Percentiles rank a stretch among this genome's conserved stretches.
Evolutionary conservation across 768 basidiomycete species (phyloP).

Genomic region (Tulasnella sp.): DNA sequence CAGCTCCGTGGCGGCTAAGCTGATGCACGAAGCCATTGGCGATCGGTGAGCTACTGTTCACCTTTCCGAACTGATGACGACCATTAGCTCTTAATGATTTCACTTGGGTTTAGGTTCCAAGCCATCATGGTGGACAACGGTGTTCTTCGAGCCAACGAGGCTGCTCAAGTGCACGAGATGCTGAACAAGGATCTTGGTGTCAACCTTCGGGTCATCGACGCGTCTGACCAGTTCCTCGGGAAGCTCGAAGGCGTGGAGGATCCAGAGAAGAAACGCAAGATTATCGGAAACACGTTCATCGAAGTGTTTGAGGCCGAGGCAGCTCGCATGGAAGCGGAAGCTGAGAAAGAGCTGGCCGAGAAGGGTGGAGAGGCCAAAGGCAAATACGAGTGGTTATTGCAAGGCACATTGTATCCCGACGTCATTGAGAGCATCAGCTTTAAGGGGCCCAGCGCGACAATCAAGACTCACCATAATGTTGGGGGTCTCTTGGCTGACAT

Average conservation of each 20-base stretch:
- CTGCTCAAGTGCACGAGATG: conserved; percentile 83
- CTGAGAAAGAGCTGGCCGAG: conserved; percentile 58
- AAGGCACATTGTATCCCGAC: conserved; percentile 97
- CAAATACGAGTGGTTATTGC: conserved; percentile 90
- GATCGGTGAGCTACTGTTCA: conserved; percentile 49
- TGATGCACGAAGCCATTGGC: conserved; percentile 99
- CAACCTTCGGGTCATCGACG: conserved; percentile 91
- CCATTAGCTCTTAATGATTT: background rate
- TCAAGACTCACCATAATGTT: conserved; percentile 99
- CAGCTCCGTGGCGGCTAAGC: conserved; percentile 94
- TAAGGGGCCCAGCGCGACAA: conserved; percentile 97
- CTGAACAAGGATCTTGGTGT: conserved; percentile 88
- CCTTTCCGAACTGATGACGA: background rate
- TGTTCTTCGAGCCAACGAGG: conserved; percentile 86
- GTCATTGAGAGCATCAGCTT: conserved; percentile 99
- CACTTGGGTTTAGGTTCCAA: conserved; percentile 60
- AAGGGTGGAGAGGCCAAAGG: conserved; percentile 65
- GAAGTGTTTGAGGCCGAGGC: conserved; percentile 96
- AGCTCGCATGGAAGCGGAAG: conserved; percentile 69
- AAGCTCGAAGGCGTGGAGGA: conserved; percentile 88
- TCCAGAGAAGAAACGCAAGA: conserved; percentile 93
- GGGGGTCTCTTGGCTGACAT: conserved; percentile 82
- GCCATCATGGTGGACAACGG: conserved; percentile 99
- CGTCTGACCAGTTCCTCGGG: conserved; percentile 84
- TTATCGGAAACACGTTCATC: conserved; percentile 98